Percentiles rank a stretch among this genome's conserved stretches.
phyloP scores from a whole-genome alignment of 495 filamentous ascomycete species.

The Pyrenula aspistea region DNA sequence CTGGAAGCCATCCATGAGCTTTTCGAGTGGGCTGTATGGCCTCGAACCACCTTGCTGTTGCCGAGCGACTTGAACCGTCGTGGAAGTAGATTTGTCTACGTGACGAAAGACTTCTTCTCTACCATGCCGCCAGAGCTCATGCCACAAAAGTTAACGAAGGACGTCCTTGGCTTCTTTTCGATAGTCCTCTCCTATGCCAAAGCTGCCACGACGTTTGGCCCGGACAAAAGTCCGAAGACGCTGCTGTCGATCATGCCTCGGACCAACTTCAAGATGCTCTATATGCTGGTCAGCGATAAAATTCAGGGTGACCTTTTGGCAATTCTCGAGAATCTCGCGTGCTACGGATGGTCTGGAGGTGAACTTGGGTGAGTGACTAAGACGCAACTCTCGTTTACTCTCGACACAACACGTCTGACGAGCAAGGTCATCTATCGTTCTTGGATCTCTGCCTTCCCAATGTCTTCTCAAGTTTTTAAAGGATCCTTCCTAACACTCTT shows the following conservation, averaged over 20 bases:
- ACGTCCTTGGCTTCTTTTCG: conserved; percentile 11
- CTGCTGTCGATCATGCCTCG: conserved; percentile 10
- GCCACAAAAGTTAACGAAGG: conserved; percentile 4
- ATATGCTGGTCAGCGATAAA: conserved; percentile 7
- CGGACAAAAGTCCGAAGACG: conserved; percentile 1
- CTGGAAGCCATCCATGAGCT: conserved; percentile 11
- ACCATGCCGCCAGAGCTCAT: conserved; percentile 2
- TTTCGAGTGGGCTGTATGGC: neutral
- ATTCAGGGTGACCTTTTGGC: neutral
- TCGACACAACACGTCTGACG: too few species aligned
- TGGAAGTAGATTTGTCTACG: neutral
- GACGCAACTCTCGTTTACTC: too few species aligned
- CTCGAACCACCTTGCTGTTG: neutral
- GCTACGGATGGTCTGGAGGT: neutral
- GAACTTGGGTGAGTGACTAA: neutral
- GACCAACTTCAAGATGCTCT: conserved; percentile 9
- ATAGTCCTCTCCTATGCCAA: conserved; percentile 11
- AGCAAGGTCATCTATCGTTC: neutral
- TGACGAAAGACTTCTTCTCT: neutral
- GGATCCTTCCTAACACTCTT: neutral
- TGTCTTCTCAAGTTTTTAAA: neutral
- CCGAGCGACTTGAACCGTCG: neutral
- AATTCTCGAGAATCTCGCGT: neutral
- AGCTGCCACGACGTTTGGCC: neutral
- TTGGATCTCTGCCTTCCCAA: neutral